Conservation (phyloP, 2,329 filamentous ascomycete species). For the Claviceps humidiphila region DNA sequence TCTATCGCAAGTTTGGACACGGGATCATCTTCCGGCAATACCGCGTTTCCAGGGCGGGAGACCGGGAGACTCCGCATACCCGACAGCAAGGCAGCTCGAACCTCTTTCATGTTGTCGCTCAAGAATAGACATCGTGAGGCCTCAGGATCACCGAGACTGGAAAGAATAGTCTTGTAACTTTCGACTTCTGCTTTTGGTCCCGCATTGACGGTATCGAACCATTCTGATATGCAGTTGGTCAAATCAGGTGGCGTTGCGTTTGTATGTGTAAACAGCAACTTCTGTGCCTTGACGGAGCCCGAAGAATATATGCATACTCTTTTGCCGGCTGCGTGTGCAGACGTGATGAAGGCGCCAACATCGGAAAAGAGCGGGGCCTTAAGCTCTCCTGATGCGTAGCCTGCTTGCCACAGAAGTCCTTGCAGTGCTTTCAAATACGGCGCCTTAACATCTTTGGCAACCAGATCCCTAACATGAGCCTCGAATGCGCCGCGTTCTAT, state of each 20-base stretch:
- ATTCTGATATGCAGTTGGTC: conserved; percentile 44
- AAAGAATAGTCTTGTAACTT: conserved; percentile 56
- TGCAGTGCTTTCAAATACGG: conserved; percentile 69
- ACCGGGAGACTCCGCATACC: conserved; percentile 53
- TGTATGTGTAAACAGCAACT: conserved; percentile 61
- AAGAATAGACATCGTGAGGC: conserved; percentile 56
- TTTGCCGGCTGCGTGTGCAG: conserved; percentile 43
- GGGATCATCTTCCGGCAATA: conserved; percentile 37
- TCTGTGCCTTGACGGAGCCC: conserved; percentile 68
- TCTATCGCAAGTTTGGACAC: conserved; percentile 21
- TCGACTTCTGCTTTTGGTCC: conserved; percentile 54
- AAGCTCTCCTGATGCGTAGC: conserved; percentile 57
- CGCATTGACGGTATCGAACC: conserved; percentile 72
- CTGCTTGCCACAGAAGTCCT: conserved; percentile 64
- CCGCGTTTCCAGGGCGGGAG: conserved; percentile 56
- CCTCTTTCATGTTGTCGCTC: conserved; percentile 65
- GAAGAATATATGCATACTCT: conserved; percentile 69
- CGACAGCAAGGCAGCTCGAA: conserved; percentile 45
- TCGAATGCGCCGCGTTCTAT: conserved; percentile 45
- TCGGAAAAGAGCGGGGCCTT: conserved; percentile 63
- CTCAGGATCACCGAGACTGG: conserved; percentile 26
- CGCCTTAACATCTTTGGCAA: conserved; percentile 59
- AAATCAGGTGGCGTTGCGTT: conserved; percentile 45
- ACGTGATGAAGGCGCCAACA: conserved; percentile 48
- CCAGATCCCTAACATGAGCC: conserved; percentile 57